Conservation (phyloP, 306 rosid genomes). For the Quercus suber region DNA sequence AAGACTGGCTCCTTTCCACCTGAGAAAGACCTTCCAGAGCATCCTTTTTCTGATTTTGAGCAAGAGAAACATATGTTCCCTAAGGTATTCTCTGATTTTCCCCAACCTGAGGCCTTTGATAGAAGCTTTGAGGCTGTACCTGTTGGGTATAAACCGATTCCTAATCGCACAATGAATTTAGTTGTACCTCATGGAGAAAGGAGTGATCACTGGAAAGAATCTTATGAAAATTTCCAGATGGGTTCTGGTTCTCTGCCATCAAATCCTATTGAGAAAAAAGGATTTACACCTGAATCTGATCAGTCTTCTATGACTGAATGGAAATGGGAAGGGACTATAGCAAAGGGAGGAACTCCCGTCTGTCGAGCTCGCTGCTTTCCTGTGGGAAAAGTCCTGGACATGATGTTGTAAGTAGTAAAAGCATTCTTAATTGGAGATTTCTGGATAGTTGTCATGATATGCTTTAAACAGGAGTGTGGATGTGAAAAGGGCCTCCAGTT, state of each 20-base stretch:
- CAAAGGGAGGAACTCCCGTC: constrained; percentile 96
- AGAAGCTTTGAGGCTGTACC: constrained; percentile 55
- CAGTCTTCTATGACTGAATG: constrained; percentile 62
- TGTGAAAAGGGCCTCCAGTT: background rate
- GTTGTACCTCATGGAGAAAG: constrained; percentile 46
- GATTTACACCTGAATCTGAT: constrained; percentile 67
- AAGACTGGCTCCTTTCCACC: constrained; percentile 52
- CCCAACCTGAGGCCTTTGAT: constrained; percentile 45
- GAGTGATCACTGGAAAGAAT: constrained; percentile 58
- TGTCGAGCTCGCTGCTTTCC: constrained; percentile 99
- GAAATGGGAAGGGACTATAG: constrained; percentile 99
- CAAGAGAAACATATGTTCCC: constrained; percentile 57
- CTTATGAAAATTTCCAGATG: constrained; percentile 54
- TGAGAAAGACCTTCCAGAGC: constrained; percentile 82
- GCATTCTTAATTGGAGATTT: background rate
- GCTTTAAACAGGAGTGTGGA: background rate
- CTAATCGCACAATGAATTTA: constrained; percentile 46
- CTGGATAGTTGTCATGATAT: background rate
- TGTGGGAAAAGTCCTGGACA: constrained; percentile 84
- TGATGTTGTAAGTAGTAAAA: constrained; percentile 62
- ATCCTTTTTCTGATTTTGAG: constrained; percentile 57
- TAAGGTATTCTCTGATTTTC: constrained; percentile 40
- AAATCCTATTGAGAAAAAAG: constrained; percentile 50
- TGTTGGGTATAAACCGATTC: constrained; percentile 46
- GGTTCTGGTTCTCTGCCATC: constrained; percentile 47